Conservation (phyloP, 2,329 filamentous ascomycete genomes). For the Ascochyta viciae-villosae region DNA sequence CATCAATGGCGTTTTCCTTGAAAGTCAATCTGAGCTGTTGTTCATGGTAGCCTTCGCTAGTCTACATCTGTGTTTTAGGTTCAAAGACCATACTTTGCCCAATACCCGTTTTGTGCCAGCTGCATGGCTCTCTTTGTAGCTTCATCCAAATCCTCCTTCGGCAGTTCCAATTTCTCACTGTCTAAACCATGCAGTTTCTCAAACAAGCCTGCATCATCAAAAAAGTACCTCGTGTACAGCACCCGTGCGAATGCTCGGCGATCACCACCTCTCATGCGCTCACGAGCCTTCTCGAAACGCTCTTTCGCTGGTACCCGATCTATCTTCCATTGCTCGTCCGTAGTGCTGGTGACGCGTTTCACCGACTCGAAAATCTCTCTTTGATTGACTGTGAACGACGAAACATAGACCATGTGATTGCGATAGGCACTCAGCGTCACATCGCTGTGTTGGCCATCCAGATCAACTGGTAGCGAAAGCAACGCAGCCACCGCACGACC, state of each 20-base stretch:
- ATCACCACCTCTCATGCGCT: slow-evolving; percentile 55
- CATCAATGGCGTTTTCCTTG: too few species aligned
- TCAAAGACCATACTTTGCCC: slow-evolving; percentile 4
- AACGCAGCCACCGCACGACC: slow-evolving; percentile 43
- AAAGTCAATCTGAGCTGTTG: too few species aligned
- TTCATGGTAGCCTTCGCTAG: too few species aligned
- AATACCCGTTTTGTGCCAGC: slow-evolving; percentile 14
- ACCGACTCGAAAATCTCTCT: slow-evolving; percentile 47
- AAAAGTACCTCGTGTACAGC: slow-evolving; percentile 64
- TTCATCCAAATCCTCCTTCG: slow-evolving; percentile 66
- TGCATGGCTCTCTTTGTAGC: slow-evolving; percentile 52
- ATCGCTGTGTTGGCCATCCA: slow-evolving; percentile 21
- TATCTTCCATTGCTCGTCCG: slow-evolving; percentile 48
- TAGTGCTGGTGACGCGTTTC: slow-evolving; percentile 43
- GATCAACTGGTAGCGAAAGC: slow-evolving; percentile 40
- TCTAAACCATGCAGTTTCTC: slow-evolving; percentile 48
- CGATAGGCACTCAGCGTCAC: slow-evolving; percentile 24
- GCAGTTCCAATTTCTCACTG: slow-evolving; percentile 65
- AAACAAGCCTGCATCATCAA: slow-evolving; percentile 34
- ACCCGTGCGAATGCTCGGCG: slow-evolving; percentile 53
- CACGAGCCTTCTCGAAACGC: slow-evolving; percentile 58
- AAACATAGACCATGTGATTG: slow-evolving; percentile 47
- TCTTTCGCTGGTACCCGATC: slow-evolving; percentile 53
- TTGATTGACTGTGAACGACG: slow-evolving; percentile 48
- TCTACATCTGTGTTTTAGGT: too few species aligned